Conservation (phyloP, 2,329 filamentous ascomycete species). For the Bipolaris bicolor region DNA sequence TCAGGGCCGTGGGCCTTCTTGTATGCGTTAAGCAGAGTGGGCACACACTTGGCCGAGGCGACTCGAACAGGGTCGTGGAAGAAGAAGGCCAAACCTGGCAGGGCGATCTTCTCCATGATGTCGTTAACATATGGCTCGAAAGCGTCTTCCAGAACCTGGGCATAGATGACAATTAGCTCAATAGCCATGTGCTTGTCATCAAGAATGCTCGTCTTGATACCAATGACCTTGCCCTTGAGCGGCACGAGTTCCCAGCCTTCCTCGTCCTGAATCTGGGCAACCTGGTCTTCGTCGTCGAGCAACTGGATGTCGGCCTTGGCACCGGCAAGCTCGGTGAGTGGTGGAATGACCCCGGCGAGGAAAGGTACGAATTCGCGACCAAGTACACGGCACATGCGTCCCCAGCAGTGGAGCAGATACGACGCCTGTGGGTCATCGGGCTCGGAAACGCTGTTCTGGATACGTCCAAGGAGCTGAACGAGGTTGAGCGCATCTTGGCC, state of each 20-base stretch:
- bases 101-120: constrained; percentile 94
- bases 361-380: constrained; percentile 91
- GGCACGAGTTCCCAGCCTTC: constrained; percentile 98
- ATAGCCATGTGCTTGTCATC: constrained; percentile 99
- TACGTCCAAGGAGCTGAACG: constrained; percentile 83
- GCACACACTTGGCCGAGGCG: constrained; percentile 92
- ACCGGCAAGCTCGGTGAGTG: constrained; percentile 85
- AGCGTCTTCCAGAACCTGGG: constrained; percentile 88
- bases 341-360: constrained; percentile 91
- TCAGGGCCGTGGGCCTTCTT: constrained; percentile 86
- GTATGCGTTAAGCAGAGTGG: constrained; percentile 89
- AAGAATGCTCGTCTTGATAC: constrained; percentile 94
- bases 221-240: constrained; percentile 96
- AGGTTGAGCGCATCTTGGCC: constrained; percentile 84
- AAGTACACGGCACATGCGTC: constrained; percentile 95
- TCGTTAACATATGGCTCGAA: constrained; percentile 92
- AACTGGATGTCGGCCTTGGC: constrained; percentile 98
- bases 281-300: constrained; percentile 91
- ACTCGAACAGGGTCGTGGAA: constrained; percentile 98
- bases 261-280: constrained; percentile 89
- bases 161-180: constrained; percentile 95
- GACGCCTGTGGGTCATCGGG: constrained; percentile 94
- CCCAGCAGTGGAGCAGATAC: constrained; percentile 99
- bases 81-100: constrained; percentile 95
- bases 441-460: constrained; percentile 82